These are phyloP conservation scores for Nakazawaea ernobii DNA, from an alignment of 805 yeast species.

Conservation along the genomic window DNA sequence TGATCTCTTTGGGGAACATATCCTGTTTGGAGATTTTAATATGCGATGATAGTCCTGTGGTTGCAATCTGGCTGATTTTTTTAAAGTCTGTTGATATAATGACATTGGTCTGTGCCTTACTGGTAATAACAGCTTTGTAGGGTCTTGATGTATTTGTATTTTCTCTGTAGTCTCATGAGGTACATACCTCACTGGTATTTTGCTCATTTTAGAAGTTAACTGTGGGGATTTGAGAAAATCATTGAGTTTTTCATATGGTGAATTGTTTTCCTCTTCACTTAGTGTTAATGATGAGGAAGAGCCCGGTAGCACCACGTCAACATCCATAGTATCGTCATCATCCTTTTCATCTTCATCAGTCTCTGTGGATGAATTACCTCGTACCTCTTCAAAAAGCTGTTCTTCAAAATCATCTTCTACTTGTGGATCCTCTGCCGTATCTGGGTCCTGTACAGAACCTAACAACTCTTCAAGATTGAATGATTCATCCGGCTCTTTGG, in stretches of 20 bases:
- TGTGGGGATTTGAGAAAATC: not conserved
- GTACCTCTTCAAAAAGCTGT: conserved; percentile 1
- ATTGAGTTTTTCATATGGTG: conserved; percentile 4
- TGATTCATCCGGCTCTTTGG: not conserved
- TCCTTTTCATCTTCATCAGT: conserved; percentile 1
- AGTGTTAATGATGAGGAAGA: not conserved
- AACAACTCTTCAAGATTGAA: conserved; percentile 6
- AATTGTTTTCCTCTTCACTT: not conserved
- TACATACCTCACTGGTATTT: conserved; percentile 9
- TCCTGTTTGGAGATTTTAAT: conserved; percentile 31
- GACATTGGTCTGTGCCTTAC: not conserved
- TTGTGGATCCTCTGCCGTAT: not conserved
- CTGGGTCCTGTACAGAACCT: not conserved
- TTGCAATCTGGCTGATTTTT: conserved; percentile 9
- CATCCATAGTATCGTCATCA: conserved; percentile 8
- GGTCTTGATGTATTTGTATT: conserved; percentile 9
- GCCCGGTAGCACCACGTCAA: conserved; percentile 5
- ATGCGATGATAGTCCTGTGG: conserved; percentile 12
- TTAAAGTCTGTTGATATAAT: conserved; percentile 4
- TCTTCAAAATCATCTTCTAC: conserved; percentile 3
- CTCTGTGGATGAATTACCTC: not conserved
- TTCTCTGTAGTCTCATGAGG: not conserved
- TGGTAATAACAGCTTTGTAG: not conserved
- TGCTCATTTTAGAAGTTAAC: not conserved
- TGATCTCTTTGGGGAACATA: conserved; percentile 35